Conservation (phyloP, 2,329 filamentous ascomycete species). For the Cladosporium sp. region DNA sequence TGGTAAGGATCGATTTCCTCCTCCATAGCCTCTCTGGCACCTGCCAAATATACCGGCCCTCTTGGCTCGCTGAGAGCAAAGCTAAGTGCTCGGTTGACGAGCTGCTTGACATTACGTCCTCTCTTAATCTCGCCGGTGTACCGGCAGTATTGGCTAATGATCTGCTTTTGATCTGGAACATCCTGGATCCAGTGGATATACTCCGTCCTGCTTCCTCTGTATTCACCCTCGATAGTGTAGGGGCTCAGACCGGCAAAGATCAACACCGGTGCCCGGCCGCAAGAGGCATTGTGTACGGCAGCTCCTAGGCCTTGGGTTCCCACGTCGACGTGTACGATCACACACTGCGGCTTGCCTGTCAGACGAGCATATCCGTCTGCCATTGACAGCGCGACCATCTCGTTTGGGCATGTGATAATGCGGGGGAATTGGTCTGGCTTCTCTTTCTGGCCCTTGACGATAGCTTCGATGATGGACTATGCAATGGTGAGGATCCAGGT, state of each 20-base stretch:
- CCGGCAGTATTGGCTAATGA: conserved; percentile 81
- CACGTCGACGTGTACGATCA: conserved; percentile 79
- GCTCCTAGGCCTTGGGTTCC: conserved; percentile 77
- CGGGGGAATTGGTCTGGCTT: conserved; percentile 64
- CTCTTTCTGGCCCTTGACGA: conserved; percentile 72
- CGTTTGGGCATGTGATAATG: conserved; percentile 78
- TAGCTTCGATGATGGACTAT: conserved; percentile 71
- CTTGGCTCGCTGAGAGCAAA: conserved; percentile 76
- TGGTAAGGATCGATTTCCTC: conserved; percentile 74
- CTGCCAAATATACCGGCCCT: conserved; percentile 77
- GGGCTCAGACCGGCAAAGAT: conserved; percentile 78
- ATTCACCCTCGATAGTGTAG: conserved; percentile 74
- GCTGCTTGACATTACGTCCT: conserved; percentile 82
- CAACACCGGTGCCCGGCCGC: conserved; percentile 70
- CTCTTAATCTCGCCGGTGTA: conserved; percentile 82
- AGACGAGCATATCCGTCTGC: conserved; percentile 76
- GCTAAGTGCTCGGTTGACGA: conserved; percentile 80
- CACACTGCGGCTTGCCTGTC: conserved; percentile 71
- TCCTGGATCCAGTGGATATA: conserved; percentile 89
- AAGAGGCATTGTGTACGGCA: conserved; percentile 76
- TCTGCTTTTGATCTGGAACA: conserved; percentile 77
- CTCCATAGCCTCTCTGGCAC: conserved; percentile 80
- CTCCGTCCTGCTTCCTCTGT: conserved; percentile 74
- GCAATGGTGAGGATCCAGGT: background rate
- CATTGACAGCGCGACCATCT: conserved; percentile 86